Evolutionary conservation across 768 basidiomycete genomes (phyloP).

Genomic region (Lactarius hatsudake): DNA sequence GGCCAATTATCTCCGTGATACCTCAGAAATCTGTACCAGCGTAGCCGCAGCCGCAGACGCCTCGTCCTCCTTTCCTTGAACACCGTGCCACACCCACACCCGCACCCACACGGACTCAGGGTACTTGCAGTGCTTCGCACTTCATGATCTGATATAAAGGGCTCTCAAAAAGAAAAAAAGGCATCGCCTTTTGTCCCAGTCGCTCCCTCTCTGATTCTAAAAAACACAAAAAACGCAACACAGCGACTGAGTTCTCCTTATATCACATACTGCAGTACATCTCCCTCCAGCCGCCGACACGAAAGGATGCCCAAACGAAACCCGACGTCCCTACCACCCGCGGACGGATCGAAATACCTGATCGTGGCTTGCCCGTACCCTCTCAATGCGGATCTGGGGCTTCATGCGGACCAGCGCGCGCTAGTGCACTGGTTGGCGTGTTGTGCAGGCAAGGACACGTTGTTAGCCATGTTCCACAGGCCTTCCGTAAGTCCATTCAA

Average conservation of each 20-base stretch:
- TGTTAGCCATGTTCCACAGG: slow-evolving; percentile 45
- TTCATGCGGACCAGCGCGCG: slow-evolving; percentile 37
- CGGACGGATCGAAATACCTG: slow-evolving; percentile 45
- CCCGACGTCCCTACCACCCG: slow-evolving; percentile 40
- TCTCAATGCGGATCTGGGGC: slow-evolving; percentile 41
- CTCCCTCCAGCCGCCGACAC: not conserved
- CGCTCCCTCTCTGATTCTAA: too few species aligned
- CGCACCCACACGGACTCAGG: too few species aligned
- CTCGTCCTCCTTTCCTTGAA: too few species aligned
- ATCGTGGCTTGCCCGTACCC: slow-evolving; percentile 46
- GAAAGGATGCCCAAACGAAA: slow-evolving; percentile 41
- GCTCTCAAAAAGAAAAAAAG: too few species aligned
- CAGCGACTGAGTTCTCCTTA: not conserved
- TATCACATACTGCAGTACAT: not conserved
- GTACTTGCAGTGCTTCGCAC: too few species aligned
- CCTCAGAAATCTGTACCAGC: too few species aligned
- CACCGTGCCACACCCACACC: too few species aligned
- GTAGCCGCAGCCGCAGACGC: too few species aligned
- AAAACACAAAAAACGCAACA: too few species aligned
- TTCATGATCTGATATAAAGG: too few species aligned
- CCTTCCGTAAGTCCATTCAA: slow-evolving; percentile 38
- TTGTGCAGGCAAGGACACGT: slow-evolving; percentile 35
- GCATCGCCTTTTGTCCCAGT: too few species aligned
- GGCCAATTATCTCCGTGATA: too few species aligned
- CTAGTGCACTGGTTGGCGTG: slow-evolving; percentile 46